These are phyloP conservation scores for Colletotrichum ledebouriae DNA, from an alignment of 2,329 filamentous ascomycete species.

Conservation along the genomic window DNA sequence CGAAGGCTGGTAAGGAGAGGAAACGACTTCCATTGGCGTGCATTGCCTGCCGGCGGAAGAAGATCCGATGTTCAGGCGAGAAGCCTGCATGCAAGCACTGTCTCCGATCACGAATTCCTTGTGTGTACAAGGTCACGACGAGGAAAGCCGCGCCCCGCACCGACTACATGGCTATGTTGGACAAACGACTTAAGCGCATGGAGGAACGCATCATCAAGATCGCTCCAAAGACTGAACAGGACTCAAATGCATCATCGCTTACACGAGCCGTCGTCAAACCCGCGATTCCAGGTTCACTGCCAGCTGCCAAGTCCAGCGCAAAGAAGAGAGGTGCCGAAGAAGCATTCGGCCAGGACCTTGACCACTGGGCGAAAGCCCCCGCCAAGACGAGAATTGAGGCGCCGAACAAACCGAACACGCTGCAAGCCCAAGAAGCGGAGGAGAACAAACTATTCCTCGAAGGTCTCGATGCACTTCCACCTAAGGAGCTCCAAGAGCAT, in stretches of 20 bases:
- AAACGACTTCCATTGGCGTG: slow-evolving; percentile 94
- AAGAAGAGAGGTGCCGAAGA: slow-evolving; percentile 91
- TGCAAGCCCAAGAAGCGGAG: slow-evolving; percentile 74
- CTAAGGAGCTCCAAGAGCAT: slow-evolving; percentile 91
- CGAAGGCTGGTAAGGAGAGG: slow-evolving; percentile 94
- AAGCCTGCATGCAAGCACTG: slow-evolving; percentile 99
- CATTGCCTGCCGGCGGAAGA: slow-evolving; percentile 95
- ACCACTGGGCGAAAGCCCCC: slow-evolving; percentile 80
- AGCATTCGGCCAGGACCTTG: slow-evolving; percentile 85
- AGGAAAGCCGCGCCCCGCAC: slow-evolving; percentile 94
- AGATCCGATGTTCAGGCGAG: slow-evolving; percentile 97
- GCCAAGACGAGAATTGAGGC: slow-evolving; percentile 63
- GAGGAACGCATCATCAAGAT: slow-evolving; percentile 97
- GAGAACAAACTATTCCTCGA: slow-evolving; percentile 85
- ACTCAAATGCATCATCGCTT: slow-evolving; percentile 72
- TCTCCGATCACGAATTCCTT: slow-evolving; percentile 90
- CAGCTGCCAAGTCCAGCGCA: slow-evolving; percentile 64
- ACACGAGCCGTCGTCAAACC: slow-evolving; percentile 89
- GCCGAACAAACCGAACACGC: slow-evolving; percentile 64
- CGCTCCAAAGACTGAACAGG: slow-evolving; percentile 87
- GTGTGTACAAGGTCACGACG: slow-evolving; percentile 97
- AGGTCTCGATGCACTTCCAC: slow-evolving; percentile 84
- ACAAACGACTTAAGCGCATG: slow-evolving; percentile 96
- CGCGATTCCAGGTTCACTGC: slow-evolving; percentile 69
- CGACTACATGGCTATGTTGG: slow-evolving; percentile 99